A percentile compares a stretch with the other conserved stretches of the same genome.
These are phyloP conservation scores for Aspergillus asperescens DNA, from an alignment of 495 filamentous ascomycete species.

Conservation along the genomic window DNA sequence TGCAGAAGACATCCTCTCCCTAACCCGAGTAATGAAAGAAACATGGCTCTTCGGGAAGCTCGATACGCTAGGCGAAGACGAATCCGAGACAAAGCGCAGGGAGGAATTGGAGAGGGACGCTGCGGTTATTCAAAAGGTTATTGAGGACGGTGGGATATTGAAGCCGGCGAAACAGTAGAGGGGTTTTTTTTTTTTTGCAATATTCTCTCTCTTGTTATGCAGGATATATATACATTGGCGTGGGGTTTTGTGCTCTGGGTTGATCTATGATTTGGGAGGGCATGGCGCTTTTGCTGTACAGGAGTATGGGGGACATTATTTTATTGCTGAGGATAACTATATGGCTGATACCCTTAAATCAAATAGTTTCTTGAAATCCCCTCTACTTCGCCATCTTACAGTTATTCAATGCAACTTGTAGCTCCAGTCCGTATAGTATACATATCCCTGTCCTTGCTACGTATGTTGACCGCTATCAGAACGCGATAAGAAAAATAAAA, in stretches of 20 bases:
- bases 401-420: too few species aligned
- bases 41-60: conserved; percentile 70
- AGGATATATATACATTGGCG: neutral
- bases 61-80: conserved; percentile 53
- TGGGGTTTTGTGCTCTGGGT: neutral
- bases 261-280: neutral
- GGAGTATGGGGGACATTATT: too few species aligned
- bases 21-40: conserved; percentile 64
- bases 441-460: neutral
- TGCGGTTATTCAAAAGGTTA: conserved; percentile 40
- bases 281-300: too few species aligned
- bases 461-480: too few species aligned
- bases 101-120: conserved; percentile 51
- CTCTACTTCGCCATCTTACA: too few species aligned
- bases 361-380: neutral
- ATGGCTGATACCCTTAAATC: neutral
- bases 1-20: conserved; percentile 58
- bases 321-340: too few species aligned
- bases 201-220: too few species aligned
- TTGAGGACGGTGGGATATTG: conserved; percentile 38
- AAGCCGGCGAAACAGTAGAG: conserved; percentile 20
- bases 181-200: neutral
- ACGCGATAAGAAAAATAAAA: conserved; percentile 1
- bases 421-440: too few species aligned
- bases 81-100: conserved; percentile 35